Evolutionary conservation across 179 eudicot species (phyloP), one percentile per base, ranked within the genome.

Genomic region (Drosera spatulata): DNA sequence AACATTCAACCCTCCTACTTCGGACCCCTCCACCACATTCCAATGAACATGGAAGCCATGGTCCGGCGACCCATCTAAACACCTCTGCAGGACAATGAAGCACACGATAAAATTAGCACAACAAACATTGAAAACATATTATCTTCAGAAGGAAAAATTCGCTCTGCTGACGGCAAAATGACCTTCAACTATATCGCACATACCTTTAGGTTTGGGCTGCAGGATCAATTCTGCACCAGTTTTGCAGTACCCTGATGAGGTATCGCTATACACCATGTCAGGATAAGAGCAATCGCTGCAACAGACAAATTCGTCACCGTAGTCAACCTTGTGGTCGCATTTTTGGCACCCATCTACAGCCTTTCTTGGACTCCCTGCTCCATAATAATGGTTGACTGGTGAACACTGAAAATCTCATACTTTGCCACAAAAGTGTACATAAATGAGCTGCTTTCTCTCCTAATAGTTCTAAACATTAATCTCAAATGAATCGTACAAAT

Each of bases 121-220:
- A 1, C 33, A 22, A 22, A 22, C 33, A 22, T 22, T 22, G 33
- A 45, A 10, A 45, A 10, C 7, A 45, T 45, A 10, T 45, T 6
- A 0, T 6, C 49, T 45, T 6, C 58, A 33, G 12, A 58, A 33
- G 51, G 39, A 56, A 55, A 39, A 37, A 12, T 7, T 38, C 2
- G 42, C 7, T 40, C 39, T 3, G n/a, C 3, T 56, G 0, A 22
- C 33, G 33, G 33, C 33, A 22, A 22, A 22, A 22, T 22, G 33
- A 22, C 33, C 33, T 22, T 22, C 33, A 22, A 22, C 1, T 22
- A 22, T 22, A 22, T 22, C 33, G 33, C 33, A 22, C 33, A 0
- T 55, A 72, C 77, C 77, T 73, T 65, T 69, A 33, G 77, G 77
- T 44, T 73, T 73, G 2, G 77, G 70, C 44, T 73, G 67, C 55